Conservation (phyloP, 148 eudicot genomes). For the Camellia granthamiana region DNA sequence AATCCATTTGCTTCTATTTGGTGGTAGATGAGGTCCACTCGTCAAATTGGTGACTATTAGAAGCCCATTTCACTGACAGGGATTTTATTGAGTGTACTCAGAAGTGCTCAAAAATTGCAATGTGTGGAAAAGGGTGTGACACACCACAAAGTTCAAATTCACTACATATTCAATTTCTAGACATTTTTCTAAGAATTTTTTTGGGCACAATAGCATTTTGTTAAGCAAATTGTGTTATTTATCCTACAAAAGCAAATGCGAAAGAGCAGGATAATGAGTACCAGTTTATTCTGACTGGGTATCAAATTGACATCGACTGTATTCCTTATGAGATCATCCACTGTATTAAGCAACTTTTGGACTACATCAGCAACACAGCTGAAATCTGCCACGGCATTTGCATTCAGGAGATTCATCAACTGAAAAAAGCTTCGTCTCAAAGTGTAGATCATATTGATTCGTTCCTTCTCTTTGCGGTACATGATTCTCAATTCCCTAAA, state of each 20-base stretch:
- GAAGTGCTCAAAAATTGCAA: too few relatives aligned
- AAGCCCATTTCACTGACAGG: too few relatives aligned
- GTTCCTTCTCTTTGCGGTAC: slow-evolving; percentile 9
- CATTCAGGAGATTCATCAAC: background rate
- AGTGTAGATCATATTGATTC: background rate
- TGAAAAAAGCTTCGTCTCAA: background rate
- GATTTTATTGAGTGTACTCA: too few relatives aligned
- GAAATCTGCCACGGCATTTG: background rate
- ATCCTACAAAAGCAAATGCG: background rate
- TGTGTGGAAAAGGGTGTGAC: too few relatives aligned
- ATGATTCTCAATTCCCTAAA: slow-evolving; percentile 5
- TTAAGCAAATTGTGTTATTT: too few relatives aligned
- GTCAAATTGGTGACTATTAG: too few relatives aligned
- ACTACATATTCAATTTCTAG: too few relatives aligned
- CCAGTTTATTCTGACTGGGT: background rate
- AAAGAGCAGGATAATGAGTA: background rate
- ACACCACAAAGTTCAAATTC: too few relatives aligned
- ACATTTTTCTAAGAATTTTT: too few relatives aligned
- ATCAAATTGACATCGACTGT: background rate
- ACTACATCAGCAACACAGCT: background rate
- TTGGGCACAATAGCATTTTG: too few relatives aligned
- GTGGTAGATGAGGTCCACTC: too few relatives aligned
- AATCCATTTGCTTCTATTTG: too few relatives aligned
- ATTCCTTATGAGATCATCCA: background rate
- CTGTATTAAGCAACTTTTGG: background rate